These are phyloP conservation scores for Cladophialophora yegresii DNA, from an alignment of 2,329 filamentous ascomycete species.

Conservation along the genomic window DNA sequence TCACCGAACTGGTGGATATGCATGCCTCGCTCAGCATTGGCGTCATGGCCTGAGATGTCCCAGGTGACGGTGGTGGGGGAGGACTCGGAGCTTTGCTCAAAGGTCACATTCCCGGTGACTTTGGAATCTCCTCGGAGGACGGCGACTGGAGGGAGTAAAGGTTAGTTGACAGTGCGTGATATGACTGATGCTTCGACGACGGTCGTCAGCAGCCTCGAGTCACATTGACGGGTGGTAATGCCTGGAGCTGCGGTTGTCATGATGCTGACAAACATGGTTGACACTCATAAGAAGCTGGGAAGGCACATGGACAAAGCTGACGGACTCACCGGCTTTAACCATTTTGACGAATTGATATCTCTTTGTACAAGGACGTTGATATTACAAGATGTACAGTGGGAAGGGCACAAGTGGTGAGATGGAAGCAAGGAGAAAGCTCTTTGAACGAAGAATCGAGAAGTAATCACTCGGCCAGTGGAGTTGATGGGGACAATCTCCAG, in stretches of 20 bases:
- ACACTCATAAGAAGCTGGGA: neutral
- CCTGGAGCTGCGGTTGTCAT: neutral
- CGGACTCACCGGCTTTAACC: conserved; percentile 90
- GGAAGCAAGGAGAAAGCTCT: conserved; percentile 20
- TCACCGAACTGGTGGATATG: conserved; percentile 99
- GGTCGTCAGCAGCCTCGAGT: conserved; percentile 28
- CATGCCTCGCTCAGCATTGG: conserved; percentile 96
- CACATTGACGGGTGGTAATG: neutral
- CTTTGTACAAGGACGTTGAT: conserved; percentile 8
- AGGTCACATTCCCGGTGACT: conserved; percentile 88
- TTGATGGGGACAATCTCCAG: conserved; percentile 2
- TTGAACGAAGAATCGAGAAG: conserved; percentile 6
- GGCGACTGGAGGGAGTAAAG: conserved; percentile 65
- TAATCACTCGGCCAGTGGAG: conserved; percentile 22
- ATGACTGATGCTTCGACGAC: neutral
- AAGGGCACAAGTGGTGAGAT: conserved; percentile 12
- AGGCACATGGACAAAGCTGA: neutral
- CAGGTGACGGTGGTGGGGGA: conserved; percentile 83
- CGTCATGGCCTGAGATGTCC: conserved; percentile 87
- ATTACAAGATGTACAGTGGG: conserved; percentile 2
- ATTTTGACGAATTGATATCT: conserved; percentile 68
- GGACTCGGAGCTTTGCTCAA: conserved; percentile 86
- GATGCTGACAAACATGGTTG: conserved; percentile 22
- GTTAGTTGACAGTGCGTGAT: conserved; percentile 27
- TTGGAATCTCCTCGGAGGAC: conserved; percentile 98